These are phyloP conservation scores for Ephemerocybe angulata DNA, from an alignment of 768 basidiomycete species.

Conservation along the genomic window DNA sequence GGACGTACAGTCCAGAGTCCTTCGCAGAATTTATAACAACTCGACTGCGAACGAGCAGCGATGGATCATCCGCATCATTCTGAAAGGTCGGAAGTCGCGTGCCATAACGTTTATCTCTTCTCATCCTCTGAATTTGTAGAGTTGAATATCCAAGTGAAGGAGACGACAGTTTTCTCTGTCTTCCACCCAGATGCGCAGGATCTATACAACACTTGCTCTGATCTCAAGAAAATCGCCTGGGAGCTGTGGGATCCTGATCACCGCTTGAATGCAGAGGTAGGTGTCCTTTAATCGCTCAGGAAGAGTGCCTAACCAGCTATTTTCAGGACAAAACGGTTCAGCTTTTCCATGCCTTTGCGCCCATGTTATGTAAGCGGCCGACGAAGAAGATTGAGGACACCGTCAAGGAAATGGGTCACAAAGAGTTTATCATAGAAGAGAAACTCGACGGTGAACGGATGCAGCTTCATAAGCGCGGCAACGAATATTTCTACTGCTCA, in stretches of 20 bases:
- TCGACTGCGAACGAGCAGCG: constrained; percentile 85
- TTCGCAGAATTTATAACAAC: constrained; percentile 74
- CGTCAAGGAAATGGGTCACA: constrained; percentile 76
- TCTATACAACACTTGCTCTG: constrained; percentile 94
- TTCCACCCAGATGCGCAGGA: constrained; percentile 95
- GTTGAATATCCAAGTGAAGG: constrained; percentile 88
- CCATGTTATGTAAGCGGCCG: constrained; percentile 92
- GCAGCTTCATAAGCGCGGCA: constrained; percentile 90
- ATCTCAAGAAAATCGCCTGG: constrained; percentile 91
- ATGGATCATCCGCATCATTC: constrained; percentile 94
- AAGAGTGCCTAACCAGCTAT: background rate
- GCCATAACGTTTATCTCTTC: background rate
- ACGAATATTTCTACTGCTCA: constrained; percentile 91
- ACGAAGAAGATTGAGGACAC: constrained; percentile 78
- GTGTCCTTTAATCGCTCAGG: background rate
- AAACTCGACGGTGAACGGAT: constrained; percentile 97
- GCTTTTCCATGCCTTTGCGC: constrained; percentile 83
- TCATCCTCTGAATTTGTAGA: constrained; percentile 44
- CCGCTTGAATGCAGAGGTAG: constrained; percentile 61
- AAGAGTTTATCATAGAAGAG: constrained; percentile 89
- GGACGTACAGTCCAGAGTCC: constrained; percentile 67
- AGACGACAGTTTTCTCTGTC: constrained; percentile 85
- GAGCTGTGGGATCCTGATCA: constrained; percentile 74
- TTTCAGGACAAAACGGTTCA: constrained; percentile 72
- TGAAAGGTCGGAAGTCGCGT: constrained; percentile 65